A percentile compares a stretch with the other conserved stretches of the same genome.
phyloP scores from a whole-genome alignment of 257 asterid species.

The Fraxinus quadrangulata region DNA sequence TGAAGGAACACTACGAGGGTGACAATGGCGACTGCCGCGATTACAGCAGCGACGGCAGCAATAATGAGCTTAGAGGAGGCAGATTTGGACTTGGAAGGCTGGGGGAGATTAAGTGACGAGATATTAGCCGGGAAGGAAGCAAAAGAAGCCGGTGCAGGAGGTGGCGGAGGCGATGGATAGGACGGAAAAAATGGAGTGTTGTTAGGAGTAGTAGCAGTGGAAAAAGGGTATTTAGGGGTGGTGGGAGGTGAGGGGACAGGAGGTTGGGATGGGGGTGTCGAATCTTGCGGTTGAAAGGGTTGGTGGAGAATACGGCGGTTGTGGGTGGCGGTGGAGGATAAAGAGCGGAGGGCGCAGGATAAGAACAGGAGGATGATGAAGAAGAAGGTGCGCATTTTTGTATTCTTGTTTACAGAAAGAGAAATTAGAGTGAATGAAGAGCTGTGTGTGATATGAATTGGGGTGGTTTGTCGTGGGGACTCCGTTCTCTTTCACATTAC shows the following conservation, averaged over 20 bases:
- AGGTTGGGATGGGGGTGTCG: constrained; percentile 47
- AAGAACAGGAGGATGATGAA: constrained; percentile 22
- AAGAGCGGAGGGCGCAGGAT: constrained; percentile 28
- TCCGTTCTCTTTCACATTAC: constrained; percentile 18
- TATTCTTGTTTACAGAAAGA: constrained; percentile 4
- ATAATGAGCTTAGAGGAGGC: constrained; percentile 56
- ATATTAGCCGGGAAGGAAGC: constrained; percentile 73
- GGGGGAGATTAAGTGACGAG: constrained; percentile 52
- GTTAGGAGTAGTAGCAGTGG: constrained; percentile 37
- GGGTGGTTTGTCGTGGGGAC: constrained; percentile 5
- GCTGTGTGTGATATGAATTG: constrained; percentile 5
- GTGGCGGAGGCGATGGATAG: constrained; percentile 57
- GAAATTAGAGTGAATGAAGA: constrained; percentile 25
- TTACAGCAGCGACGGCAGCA: constrained; percentile 59
- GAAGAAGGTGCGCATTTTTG: constrained; percentile 34
- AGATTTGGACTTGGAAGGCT: constrained; percentile 46
- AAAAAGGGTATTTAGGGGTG: constrained; percentile 53
- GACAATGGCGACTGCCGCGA: constrained; percentile 58
- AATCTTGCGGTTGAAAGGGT: constrained; percentile 53
- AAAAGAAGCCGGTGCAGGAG: constrained; percentile 59
- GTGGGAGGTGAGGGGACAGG: constrained; percentile 47
- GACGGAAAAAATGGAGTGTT: constrained; percentile 59
- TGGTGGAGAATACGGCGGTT: constrained; percentile 80
- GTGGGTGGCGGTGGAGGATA: constrained; percentile 27
- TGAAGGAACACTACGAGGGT: constrained; percentile 60